Evolutionary conservation across 257 asterid species (phyloP), one percentile per base, ranked within the genome.

Genomic region (Misopates orontium): DNA sequence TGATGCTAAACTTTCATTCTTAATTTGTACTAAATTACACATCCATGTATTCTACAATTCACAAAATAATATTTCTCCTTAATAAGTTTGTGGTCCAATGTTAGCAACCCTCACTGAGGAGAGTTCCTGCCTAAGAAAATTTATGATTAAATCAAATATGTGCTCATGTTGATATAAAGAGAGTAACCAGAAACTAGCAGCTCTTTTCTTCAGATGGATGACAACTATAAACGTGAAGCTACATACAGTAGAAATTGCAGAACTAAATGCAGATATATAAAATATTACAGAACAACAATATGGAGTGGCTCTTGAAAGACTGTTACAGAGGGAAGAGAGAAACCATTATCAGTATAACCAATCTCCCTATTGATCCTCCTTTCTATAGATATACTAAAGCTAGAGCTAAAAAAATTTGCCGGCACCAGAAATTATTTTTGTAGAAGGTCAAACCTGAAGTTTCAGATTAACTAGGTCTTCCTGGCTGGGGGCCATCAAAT

Each of bases 381-480:
- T 47, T 15, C 59, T 17, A 13, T 20, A 40, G 24, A 39, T 14
- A 66, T 28, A 45, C 56, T 21, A n/a, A 36, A 21, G 47, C 47
- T 67, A 40, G 22, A 51, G 53, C 49, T 64, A 48, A 32, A 39
- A 59, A 60, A 10, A 5, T 31, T 18, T 32, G 45, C 20, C 13
- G 28, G 63, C 63, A 70, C 36, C 20, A 14, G 14, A 69, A 39
- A 69, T 22, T 39, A 4, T 50, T n/a, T 58, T 60, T 28, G 22
- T 58, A 15, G 51, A 28, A 56, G 1, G 50, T 55, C 78, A 39
- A 62, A 89, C 95, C 96, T 89, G 90, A 64, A 86, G 84, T 71
- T 84, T 86, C 81, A 86, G 62, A 82, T 79, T 86, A 69, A 83
- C 89, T 56, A 89, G 77, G 78, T 86, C 95, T 72, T 86, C 95